phyloP scores from a whole-genome alignment of 805 yeast genomes.

The Candida insectorum region DNA sequence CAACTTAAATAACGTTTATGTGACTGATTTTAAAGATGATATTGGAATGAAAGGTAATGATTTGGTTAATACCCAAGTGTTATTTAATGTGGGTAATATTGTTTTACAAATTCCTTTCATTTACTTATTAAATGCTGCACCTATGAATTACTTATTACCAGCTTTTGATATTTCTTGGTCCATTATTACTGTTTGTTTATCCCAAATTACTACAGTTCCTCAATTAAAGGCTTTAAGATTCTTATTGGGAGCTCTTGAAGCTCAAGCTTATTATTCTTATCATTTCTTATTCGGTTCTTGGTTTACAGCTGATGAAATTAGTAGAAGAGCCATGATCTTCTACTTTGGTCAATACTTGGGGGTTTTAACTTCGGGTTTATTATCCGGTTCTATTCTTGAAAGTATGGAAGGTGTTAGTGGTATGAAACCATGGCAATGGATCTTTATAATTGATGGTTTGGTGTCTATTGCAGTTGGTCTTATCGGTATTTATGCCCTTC shows the following conservation, averaged over 20 bases:
- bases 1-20: conserved; percentile 63
- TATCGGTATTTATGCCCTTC: conserved; percentile 52
- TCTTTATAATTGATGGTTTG: conserved; percentile 62
- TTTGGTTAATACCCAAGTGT: conserved; percentile 53
- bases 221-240: conserved; percentile 63
- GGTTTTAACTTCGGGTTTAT: conserved; percentile 56
- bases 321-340: conserved; percentile 60
- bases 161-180: conserved; percentile 66
- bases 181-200: conserved; percentile 56
- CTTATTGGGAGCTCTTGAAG: conserved; percentile 66
- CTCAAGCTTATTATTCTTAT: conserved; percentile 44
- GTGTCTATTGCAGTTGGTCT: conserved; percentile 58
- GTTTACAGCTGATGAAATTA: conserved; percentile 45
- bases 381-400: conserved; percentile 54
- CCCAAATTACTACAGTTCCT: conserved; percentile 44
- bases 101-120: conserved; percentile 63
- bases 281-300: conserved; percentile 48
- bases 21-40: conserved; percentile 58
- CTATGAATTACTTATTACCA: conserved; percentile 53
- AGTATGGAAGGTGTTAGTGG: conserved; percentile 50
- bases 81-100: conserved; percentile 57
- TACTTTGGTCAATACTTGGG: conserved; percentile 65
- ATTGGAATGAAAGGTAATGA: conserved; percentile 61
- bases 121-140: conserved; percentile 52
- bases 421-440: conserved; percentile 69